Conservation (phyloP, 2,329 filamentous ascomycete genomes). For the Alternaria triticina region DNA sequence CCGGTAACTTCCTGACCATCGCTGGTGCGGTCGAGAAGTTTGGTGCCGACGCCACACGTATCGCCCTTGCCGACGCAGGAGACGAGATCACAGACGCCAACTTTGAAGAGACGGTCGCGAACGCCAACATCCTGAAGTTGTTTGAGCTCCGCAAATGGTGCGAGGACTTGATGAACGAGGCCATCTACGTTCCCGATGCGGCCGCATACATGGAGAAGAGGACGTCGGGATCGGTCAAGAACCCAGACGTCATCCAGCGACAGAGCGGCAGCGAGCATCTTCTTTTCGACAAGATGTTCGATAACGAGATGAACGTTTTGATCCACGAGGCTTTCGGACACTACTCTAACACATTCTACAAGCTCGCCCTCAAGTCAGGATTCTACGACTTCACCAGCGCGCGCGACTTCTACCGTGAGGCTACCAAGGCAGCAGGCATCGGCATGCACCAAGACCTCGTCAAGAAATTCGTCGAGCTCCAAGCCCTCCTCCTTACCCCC, state of each 20-base stretch:
- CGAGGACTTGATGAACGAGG: constrained; percentile 78
- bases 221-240: constrained; percentile 54
- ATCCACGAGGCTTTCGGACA: constrained; percentile 79
- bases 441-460: constrained; percentile 87
- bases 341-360: constrained; percentile 64
- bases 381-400: constrained; percentile 92
- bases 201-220: constrained; percentile 52
- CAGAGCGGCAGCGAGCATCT: constrained; percentile 68
- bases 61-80: constrained; percentile 91
- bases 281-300: constrained; percentile 88
- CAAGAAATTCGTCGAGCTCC: constrained; percentile 81
- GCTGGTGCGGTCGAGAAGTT: constrained; percentile 88
- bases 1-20: constrained; percentile 95
- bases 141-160: constrained; percentile 89
- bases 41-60: constrained; percentile 88
- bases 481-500: constrained; percentile 80
- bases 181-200: constrained; percentile 51
- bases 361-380: constrained; percentile 58
- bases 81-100: constrained; percentile 96
- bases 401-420: constrained; percentile 89
- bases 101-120: constrained; percentile 94
- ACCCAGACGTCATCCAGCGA: constrained; percentile 68
- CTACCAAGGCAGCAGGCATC: constrained; percentile 74
- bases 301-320: constrained; percentile 88
- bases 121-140: constrained; percentile 86